phyloP scores from a whole-genome alignment of 805 yeast genomes.

The Yamadazyma laniorum region DNA sequence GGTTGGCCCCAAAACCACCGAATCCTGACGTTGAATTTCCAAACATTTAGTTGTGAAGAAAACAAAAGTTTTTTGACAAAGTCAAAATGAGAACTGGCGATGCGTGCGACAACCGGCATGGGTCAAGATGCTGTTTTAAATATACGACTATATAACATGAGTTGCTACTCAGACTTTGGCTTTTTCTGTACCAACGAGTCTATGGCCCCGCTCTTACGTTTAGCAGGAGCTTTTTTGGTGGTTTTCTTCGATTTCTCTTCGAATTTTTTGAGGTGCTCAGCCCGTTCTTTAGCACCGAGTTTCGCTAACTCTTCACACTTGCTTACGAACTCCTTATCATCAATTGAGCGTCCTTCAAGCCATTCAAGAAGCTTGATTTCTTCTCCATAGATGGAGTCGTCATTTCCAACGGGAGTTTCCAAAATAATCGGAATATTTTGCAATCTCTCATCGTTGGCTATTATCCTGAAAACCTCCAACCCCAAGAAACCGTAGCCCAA shows the following conservation, averaged over 20 bases:
- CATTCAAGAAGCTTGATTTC: conserved; percentile 83
- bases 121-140: no score
- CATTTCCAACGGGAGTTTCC: conserved; percentile 79
- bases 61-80: no score
- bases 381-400: conserved; percentile 67
- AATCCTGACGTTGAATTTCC: conserved; percentile 48
- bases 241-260: conserved; percentile 48
- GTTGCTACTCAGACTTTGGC: conserved; percentile 6
- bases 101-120: no score
- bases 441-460: conserved; percentile 68
- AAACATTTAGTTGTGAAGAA: conserved; percentile 43
- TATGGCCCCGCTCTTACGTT: conserved; percentile 10
- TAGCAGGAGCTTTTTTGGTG: conserved; percentile 3
- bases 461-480: conserved; percentile 72
- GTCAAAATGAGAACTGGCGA: no score
- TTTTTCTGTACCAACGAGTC: conserved; percentile 14
- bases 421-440: conserved; percentile 72
- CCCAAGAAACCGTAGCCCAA: conserved; percentile 90
- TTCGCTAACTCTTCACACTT: conserved; percentile 51
- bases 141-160: neutral
- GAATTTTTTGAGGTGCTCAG: conserved; percentile 63
- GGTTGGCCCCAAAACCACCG: conserved; percentile 41
- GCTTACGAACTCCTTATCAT: conserved; percentile 53
- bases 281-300: conserved; percentile 67
- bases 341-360: conserved; percentile 57